phyloP scores from a whole-genome alignment of 2,329 filamentous ascomycete genomes.

The Aspergillus pseudotamarii region DNA sequence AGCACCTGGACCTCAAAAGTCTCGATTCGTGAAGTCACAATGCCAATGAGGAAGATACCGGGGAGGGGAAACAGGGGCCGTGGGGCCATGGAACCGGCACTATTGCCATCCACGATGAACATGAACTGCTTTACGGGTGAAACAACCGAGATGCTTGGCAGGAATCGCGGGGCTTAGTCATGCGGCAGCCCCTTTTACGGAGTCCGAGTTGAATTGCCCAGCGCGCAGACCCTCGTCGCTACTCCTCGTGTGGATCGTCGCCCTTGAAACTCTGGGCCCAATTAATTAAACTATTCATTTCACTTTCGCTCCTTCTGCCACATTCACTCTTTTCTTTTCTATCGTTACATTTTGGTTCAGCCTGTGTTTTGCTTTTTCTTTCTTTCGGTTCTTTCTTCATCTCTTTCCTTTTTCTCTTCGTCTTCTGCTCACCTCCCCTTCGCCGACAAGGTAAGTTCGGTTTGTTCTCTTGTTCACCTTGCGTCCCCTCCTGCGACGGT shows the following conservation, averaged over 20 bases:
- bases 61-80: background rate
- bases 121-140: conserved; percentile 11
- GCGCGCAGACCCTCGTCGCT: conserved; percentile 6
- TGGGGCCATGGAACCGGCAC: background rate
- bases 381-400: background rate
- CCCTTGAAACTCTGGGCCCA: conserved; percentile 17
- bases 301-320: conserved; percentile 12
- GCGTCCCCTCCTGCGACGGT: conserved; percentile 8
- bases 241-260: conserved; percentile 24
- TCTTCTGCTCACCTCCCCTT: background rate
- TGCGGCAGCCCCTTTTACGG: conserved; percentile 40
- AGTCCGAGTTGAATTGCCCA: conserved; percentile 11
- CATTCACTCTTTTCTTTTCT: conserved; percentile 8
- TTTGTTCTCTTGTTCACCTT: conserved; percentile 16
- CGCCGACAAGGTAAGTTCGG: conserved; percentile 17
- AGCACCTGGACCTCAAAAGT: background rate
- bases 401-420: conserved; percentile 1
- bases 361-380: background rate
- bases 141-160: conserved; percentile 22
- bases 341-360: background rate
- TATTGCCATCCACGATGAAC: background rate
- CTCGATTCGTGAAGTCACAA: background rate
- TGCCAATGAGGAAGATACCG: background rate
- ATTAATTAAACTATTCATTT: conserved; percentile 14
- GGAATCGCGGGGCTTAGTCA: conserved; percentile 33